A percentile compares a stretch with the other conserved stretches of the same genome.
Evolutionary conservation across 441 rosid genomes (phyloP).

Genomic region (Gossypium davidsonii): DNA sequence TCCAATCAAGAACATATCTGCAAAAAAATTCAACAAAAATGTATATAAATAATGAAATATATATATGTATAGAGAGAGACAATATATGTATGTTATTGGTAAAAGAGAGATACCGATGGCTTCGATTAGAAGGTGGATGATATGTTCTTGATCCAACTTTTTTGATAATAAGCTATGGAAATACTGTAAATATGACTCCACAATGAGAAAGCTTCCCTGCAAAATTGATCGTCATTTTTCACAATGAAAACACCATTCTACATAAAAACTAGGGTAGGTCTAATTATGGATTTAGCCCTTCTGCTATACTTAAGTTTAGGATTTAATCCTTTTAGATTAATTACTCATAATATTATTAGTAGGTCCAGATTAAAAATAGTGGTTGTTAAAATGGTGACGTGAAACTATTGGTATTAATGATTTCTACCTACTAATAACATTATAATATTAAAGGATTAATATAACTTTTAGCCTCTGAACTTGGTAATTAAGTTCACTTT

Average conservation of each 20-base stretch:
- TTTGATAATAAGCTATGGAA: constrained; percentile 32
- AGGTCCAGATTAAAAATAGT: too few species aligned
- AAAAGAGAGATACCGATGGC: constrained; percentile 41
- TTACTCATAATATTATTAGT: too few species aligned
- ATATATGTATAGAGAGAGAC: background rate
- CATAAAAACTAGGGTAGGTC: background rate
- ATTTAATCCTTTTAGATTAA: too few species aligned
- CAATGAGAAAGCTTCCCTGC: constrained; percentile 60
- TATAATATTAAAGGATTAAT: too few species aligned
- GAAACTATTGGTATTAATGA: too few species aligned
- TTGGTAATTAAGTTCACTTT: too few species aligned
- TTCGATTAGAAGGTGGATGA: constrained; percentile 47
- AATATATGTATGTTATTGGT: background rate
- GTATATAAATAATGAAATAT: background rate
- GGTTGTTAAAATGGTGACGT: too few species aligned
- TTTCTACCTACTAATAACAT: too few species aligned
- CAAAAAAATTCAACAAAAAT: constrained; percentile 4
- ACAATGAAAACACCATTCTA: background rate
- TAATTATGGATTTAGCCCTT: background rate
- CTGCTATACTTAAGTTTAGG: too few species aligned
- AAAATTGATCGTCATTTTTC: background rate
- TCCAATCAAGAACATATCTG: constrained; percentile 67
- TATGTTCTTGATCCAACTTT: constrained; percentile 32
- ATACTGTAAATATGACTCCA: constrained; percentile 43
- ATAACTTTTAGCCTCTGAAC: too few species aligned